Percentiles rank a stretch among this genome's conserved stretches.
These are phyloP conservation scores for Debaryomyces tyrocola DNA, from an alignment of 805 yeast genomes.

Conservation along the genomic window DNA sequence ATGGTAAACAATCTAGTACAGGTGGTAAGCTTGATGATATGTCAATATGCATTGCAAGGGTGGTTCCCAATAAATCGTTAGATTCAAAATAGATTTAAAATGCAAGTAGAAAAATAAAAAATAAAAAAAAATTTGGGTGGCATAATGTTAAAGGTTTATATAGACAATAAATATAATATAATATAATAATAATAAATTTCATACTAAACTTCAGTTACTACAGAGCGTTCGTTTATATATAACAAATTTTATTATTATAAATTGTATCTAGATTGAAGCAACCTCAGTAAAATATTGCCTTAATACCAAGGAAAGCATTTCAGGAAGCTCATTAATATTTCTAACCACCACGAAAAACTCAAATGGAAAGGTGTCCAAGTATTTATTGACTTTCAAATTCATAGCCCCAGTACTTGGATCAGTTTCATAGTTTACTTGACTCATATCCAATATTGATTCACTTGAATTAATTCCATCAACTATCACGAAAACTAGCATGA, in stretches of 20 bases:
- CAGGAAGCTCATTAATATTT: constrained; percentile 85
- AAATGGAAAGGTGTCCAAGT: constrained; percentile 93
- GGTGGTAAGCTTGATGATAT: constrained; percentile 61
- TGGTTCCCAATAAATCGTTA: constrained; percentile 16
- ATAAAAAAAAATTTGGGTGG: neutral
- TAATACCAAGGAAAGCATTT: constrained; percentile 82
- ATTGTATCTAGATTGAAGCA: constrained; percentile 15
- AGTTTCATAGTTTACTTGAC: constrained; percentile 80
- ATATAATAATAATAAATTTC: neutral
- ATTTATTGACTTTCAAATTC: constrained; percentile 75
- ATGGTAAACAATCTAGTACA: constrained; percentile 32
- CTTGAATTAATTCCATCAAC: constrained; percentile 84
- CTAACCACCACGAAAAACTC: constrained; percentile 94
- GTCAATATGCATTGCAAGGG: constrained; percentile 50
- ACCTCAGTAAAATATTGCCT: constrained; percentile 87
- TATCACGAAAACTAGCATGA: constrained; percentile 93
- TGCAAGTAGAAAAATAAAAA: neutral
- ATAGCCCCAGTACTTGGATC: constrained; percentile 64
- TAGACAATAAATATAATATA: neutral
- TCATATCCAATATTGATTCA: constrained; percentile 92
- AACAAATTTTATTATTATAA: neutral
- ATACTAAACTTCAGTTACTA: neutral
- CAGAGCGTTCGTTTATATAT: neutral
- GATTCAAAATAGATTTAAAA: neutral
- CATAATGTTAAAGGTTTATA: neutral